Base-by-base conservation (phyloP, 768 basidiomycete species). In the Suillus paluster region DNA sequence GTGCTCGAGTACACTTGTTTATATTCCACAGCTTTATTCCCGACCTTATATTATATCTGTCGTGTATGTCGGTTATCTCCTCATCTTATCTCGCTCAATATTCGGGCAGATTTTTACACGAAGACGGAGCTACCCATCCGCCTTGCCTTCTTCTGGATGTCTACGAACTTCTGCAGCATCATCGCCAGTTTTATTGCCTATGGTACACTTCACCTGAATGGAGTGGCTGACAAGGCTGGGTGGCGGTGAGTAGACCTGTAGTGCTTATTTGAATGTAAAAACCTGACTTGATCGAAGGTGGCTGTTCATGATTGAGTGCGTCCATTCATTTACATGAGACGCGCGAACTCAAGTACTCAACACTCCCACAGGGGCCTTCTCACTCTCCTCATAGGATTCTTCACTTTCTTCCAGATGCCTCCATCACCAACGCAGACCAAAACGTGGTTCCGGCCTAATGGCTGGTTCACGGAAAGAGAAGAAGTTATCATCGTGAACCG, bases 401-500 rank as follows among this genome's bases (percentile, higher is more conserved):
- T 75, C 2, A 80, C 85, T 1, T 87, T 84, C 72, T 86, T 86
- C 75, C 79, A 72, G 58, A 83, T 87, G 80, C 87, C 87, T 6
- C 79, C 84, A 39, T 83, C 83, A 4, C 86, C 86, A 2, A 87
- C 84, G 2, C 84, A 86, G 65, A 85, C 86, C 1, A 83, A 80
- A 61, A 70, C 78, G 1, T 83, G 85, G 82, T 86, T 83, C 75
- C 70, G 86, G 50, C 83, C 83, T 0, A 82, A 84, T 42, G 85
- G 86, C 0, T 89, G 86, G 87, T 88, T 87, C 68, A 84, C 81
- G 0, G 84, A 86, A 53, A 75, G 83, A 21, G 84, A 89, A 63
- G 87, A 88, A 66, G 73, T 78, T 1, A 89, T 90, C 54, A 79
- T 86, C 1, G 85, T 88, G 2, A 80, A 82, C 33, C 80, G 85